These are phyloP conservation scores for Magnusiomyces ingens DNA, from an alignment of 1,139 yeast species.

Conservation along the genomic window DNA sequence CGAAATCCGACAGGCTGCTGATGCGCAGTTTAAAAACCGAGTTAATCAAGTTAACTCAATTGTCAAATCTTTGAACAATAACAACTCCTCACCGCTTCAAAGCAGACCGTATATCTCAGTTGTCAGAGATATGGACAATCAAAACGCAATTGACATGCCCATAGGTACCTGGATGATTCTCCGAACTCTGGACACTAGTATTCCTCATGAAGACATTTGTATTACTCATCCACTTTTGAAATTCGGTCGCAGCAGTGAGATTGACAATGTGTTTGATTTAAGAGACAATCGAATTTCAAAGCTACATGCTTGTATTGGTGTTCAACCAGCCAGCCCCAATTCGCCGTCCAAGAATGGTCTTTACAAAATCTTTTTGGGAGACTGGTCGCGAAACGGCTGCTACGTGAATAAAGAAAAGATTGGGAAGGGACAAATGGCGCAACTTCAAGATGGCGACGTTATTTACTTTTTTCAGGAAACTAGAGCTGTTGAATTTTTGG, in stretches of 20 bases:
- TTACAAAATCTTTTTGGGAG: constrained; percentile 77
- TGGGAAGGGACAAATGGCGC: constrained; percentile 56
- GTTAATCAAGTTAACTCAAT: constrained; percentile 8
- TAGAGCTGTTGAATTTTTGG: constrained; percentile 30
- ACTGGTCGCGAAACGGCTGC: constrained; percentile 75
- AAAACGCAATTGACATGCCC: constrained; percentile 28
- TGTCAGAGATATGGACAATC: constrained; percentile 23
- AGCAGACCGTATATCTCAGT: constrained; percentile 13
- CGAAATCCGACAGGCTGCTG: constrained; percentile 9
- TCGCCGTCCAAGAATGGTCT: constrained; percentile 38
- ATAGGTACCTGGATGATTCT: constrained; percentile 47
- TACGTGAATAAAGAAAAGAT: constrained; percentile 53
- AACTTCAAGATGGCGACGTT: constrained; percentile 56
- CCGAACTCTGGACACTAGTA: constrained; percentile 38
- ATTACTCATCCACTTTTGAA: constrained; percentile 22
- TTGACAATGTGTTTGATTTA: constrained; percentile 45
- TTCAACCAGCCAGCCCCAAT: constrained; percentile 38
- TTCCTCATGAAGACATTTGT: constrained; percentile 41
- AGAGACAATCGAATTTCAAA: constrained; percentile 75
- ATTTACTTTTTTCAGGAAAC: constrained; percentile 61
- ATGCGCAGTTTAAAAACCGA: constrained; percentile 1
- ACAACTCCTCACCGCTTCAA: constrained; percentile 8
- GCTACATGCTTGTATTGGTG: constrained; percentile 65
- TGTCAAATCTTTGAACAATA: not conserved
- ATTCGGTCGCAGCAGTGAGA: constrained; percentile 30